Evolutionary conservation across 495 filamentous ascomycete genomes (phyloP).

Genomic region (Penicillium lividum): DNA sequence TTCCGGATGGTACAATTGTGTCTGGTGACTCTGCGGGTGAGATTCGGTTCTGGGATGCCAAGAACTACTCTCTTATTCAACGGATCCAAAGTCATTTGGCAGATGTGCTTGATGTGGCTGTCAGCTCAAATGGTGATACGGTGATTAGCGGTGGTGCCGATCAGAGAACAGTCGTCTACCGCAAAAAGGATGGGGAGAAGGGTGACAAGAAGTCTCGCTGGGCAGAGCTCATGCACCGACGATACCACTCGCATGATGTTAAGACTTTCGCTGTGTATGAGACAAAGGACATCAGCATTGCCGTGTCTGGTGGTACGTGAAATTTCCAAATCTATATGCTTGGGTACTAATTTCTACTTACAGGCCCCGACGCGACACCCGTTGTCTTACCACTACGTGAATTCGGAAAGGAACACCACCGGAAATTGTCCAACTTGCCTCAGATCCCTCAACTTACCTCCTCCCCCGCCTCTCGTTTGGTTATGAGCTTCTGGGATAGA

Average conservation of each 20-base stretch:
- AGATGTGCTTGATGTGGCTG: constrained; percentile 84
- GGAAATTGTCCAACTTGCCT: constrained; percentile 75
- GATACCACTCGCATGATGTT: constrained; percentile 90
- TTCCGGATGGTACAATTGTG: constrained; percentile 85
- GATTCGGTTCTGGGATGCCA: constrained; percentile 89
- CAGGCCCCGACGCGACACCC: constrained; percentile 82
- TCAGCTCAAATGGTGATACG: constrained; percentile 75
- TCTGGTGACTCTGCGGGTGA: constrained; percentile 94
- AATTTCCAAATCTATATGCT: background rate
- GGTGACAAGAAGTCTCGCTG: constrained; percentile 65
- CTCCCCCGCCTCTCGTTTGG: constrained; percentile 65
- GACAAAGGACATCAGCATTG: constrained; percentile 74
- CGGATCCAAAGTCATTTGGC: constrained; percentile 81
- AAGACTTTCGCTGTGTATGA: constrained; percentile 94
- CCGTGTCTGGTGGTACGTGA: constrained; percentile 84
- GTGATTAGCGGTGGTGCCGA: constrained; percentile 94
- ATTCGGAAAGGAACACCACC: constrained; percentile 78
- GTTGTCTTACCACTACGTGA: constrained; percentile 77
- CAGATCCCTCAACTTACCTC: constrained; percentile 72
- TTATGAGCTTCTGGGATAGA: constrained; percentile 92
- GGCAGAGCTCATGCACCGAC: constrained; percentile 78
- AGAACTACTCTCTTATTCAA: constrained; percentile 82
- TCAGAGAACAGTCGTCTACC: constrained; percentile 78
- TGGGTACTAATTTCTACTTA: constrained; percentile 35
- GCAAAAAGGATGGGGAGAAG: constrained; percentile 53